Base-by-base conservation (phyloP, 352 stramenopile species). In the Globisporangium ultimum region DNA sequence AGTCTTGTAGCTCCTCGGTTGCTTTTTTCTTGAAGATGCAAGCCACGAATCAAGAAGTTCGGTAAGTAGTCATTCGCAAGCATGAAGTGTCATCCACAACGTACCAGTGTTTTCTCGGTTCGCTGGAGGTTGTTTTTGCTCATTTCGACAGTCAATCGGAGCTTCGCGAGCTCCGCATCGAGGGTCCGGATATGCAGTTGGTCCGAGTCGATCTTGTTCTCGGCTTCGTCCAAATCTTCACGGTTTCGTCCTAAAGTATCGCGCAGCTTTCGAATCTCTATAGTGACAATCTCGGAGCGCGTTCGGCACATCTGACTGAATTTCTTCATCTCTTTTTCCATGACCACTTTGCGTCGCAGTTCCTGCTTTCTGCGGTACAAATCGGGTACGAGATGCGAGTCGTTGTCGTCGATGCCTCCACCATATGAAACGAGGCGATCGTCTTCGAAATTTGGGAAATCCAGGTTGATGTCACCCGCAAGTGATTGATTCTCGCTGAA, bases 291-390 rank as follows among this genome's bases (percentile, higher is more conserved):
- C 54, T 86, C 74, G 5, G 74, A 74, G 6, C 80, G 70, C 60
- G 73, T 76, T 55, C 84, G 75, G 42, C 83, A 91, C 58, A 76
- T 55, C 48, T 89, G 80, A 1, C 58, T 72, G 61, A 91, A 84
- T 53, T 87, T 88, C 17, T 87, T 83, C 68, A 88, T 80, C 10
- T 70, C 68, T 59, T 87, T 88, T 34, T 93, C 84, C 76, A 87
- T 73, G 22, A 88, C 54, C 20, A 89, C 76, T 49, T 89, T 87
- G 48, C 76, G 78, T 0, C 77, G 77, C 32, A 93, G 71, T 51
- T 90, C 79, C 17, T 78, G 72, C 58, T 91, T 91, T 64, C 83
- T 84, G n/a, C 73, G 78, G 17, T 87, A 67, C 21, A 92, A 41
- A 15, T 92, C 80, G 4, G 80, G 77, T 15, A 81, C 77, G 2